Evolutionary conservation across 306 rosid genomes (phyloP).

Genomic region (Bauhinia variegata): DNA sequence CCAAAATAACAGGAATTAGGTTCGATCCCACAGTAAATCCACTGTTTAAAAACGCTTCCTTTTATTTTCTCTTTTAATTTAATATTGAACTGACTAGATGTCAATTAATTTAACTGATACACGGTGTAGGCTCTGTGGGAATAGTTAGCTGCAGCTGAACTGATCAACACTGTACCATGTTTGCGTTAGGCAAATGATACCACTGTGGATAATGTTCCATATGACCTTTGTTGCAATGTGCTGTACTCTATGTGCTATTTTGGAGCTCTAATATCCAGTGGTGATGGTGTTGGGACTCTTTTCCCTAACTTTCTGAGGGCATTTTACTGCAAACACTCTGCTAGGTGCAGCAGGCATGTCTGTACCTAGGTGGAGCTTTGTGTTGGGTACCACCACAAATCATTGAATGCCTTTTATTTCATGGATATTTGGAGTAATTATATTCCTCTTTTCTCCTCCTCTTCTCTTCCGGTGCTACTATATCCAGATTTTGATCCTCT

Average conservation of each 20-base stretch:
- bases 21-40: neutral
- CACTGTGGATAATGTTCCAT: no score
- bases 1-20: neutral
- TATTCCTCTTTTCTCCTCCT: neutral
- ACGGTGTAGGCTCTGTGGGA: no score
- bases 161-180: slow-evolving; percentile 6
- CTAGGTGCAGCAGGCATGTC: slow-evolving; percentile 33
- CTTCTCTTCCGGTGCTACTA: slow-evolving; percentile 15
- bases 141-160: neutral
- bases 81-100: no score
- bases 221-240: slow-evolving; percentile 4
- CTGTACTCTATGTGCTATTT: slow-evolving; percentile 28
- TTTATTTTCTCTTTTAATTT: no score
- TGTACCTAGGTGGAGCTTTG: slow-evolving; percentile 45
- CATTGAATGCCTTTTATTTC: slow-evolving; percentile 43
- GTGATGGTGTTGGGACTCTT: slow-evolving; percentile 40
- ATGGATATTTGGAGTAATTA: slow-evolving; percentile 28
- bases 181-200: neutral
- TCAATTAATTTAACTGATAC: no score
- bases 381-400: slow-evolving; percentile 37
- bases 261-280: slow-evolving; percentile 31
- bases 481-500: slow-evolving; percentile 15
- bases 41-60: neutral
- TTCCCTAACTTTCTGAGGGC: slow-evolving; percentile 26
- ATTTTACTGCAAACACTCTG: slow-evolving; percentile 42